Base-by-base conservation (phyloP, 345 rosid species). In the Pistacia vera region DNA sequence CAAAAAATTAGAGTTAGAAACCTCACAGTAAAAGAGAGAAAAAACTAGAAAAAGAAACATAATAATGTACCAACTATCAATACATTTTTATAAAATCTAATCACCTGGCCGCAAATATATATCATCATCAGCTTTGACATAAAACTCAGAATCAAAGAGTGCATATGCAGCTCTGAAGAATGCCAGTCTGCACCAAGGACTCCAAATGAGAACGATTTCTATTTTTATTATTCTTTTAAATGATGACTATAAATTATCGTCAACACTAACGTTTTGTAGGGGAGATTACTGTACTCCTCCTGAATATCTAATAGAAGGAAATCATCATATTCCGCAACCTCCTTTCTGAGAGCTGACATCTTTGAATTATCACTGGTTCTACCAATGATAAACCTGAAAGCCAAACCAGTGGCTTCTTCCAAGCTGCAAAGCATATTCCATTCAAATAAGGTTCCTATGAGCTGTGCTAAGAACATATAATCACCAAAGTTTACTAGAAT, bases 211-310 rank as follows among this genome's bases (percentile, higher is more conserved):
- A 73, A 71, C 9, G 38, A 58, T 13, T 28, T 54, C 51, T 63
- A 25, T 17, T 13, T 49, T 8, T 71, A 22, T 38, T 17, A 22
- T 57, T 64, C 51, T 30, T 44, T 20, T 11, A 18, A 67, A 70
- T 20, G 71, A 75, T 11, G 18, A 20, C 8, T 51, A 33, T 13
- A 51, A 44, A 56, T 63, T 60, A 58, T 64, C 59, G 28, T 61
- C 54, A 80, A 67, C 79, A 89, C 95, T 89, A 81, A 95, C 99
- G 98, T 95, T 95, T 95, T 95, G 90, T 93, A 87, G 2, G 99
- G 98, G 48, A 95, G 99, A 89, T 89, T 87, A 88, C 99, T 95
- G 73, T 95, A 95, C 92, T 93, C 92, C 94, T 95, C 97, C 88
- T 92, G 93, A 4, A 87, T 89, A 83, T 95, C 99, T 28, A 95